Percentiles rank a stretch among this genome's conserved stretches.
These are phyloP conservation scores for Saturnispora gosingensis DNA, from an alignment of 805 yeast species.

Conservation along the genomic window DNA sequence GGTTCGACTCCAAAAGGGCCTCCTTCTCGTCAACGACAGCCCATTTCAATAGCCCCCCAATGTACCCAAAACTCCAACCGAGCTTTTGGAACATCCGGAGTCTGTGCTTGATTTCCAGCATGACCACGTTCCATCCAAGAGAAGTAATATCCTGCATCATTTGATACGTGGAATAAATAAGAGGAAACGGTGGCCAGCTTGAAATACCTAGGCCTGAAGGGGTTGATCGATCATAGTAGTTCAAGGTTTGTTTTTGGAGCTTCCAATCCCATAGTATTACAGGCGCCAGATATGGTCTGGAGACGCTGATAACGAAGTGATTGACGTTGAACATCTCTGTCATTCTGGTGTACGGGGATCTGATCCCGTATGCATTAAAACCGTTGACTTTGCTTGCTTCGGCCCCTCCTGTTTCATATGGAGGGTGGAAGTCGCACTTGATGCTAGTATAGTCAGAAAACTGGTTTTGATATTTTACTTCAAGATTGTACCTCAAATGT, in stretches of 20 bases:
- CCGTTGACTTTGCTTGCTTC: conserved; percentile 11
- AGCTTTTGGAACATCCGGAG: conserved; percentile 69
- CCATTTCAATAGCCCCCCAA: conserved; percentile 62
- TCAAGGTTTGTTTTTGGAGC: conserved; percentile 34
- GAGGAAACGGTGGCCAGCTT: background rate
- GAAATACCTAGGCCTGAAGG: background rate
- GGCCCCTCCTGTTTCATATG: conserved; percentile 32
- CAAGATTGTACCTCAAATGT: conserved; percentile 1
- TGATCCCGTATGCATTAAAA: conserved; percentile 9
- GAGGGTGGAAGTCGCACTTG: conserved; percentile 31
- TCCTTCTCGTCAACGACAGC: conserved; percentile 82
- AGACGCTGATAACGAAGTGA: conserved; percentile 82
- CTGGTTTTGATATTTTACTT: conserved; percentile 26
- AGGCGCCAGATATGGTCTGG: conserved; percentile 92
- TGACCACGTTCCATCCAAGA: conserved; percentile 41
- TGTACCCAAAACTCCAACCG: conserved; percentile 37
- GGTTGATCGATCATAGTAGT: background rate
- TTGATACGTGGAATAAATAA: conserved; percentile 6
- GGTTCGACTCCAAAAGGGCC: conserved; percentile 64
- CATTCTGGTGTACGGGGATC: conserved; percentile 73
- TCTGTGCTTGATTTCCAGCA: conserved; percentile 78
- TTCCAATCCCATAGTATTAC: conserved; percentile 73
- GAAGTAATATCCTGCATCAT: conserved; percentile 27
- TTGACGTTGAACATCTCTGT: conserved; percentile 93
- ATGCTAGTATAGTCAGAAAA: conserved; percentile 23